Base-by-base conservation (phyloP, 768 basidiomycete species). In the Mycena albidolilacea region DNA sequence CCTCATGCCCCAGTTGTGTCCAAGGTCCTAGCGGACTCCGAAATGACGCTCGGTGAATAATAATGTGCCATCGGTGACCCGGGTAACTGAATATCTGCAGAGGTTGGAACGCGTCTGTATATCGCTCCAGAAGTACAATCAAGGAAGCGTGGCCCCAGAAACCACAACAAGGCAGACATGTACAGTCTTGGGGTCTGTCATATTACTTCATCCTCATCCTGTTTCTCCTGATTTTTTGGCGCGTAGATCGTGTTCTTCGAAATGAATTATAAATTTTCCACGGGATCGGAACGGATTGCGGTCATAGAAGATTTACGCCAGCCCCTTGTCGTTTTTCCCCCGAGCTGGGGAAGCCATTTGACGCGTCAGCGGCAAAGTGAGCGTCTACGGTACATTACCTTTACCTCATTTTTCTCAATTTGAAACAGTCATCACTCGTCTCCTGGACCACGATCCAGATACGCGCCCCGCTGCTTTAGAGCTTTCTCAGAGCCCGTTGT, bases 231-330 rank as follows among this genome's bases (percentile, higher is more conserved):
- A 67, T 54, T 5, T 44, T 69, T 30, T 30, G 30, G 55, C 37
- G 48, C 70, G 23, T 73, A 97, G 95, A 92, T 98, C 75, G 97
- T 98, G 15, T 98, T 98, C 82, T 98, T 98, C 78, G 97, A 98
- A 84, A 97, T 98, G 96, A 97, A 95, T 80, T 95, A 92, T 81
- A 78, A 84, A 19, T 96, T 98, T 82, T 84, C 89, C 12, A 98
- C 97, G 0, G 91, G 90, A 1, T 88, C 94, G 21, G 97, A 98
- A 78, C 91, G 97, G 23, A 93, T 94, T 48, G 90, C 88, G 1
- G 95, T 97, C 23, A 87, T 98, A 0, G 93, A 94, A 76, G 90
- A 92, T 62, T 79, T 98, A 38, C 85, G 97, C 35, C 92, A 90
- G 76, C 91, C 92, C 0, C 83, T 87, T 17, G 90, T 97, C 35